Evolutionary conservation across 345 rosid genomes (phyloP), one percentile per base, ranked within the genome.

Genomic region (Firmiana major): DNA sequence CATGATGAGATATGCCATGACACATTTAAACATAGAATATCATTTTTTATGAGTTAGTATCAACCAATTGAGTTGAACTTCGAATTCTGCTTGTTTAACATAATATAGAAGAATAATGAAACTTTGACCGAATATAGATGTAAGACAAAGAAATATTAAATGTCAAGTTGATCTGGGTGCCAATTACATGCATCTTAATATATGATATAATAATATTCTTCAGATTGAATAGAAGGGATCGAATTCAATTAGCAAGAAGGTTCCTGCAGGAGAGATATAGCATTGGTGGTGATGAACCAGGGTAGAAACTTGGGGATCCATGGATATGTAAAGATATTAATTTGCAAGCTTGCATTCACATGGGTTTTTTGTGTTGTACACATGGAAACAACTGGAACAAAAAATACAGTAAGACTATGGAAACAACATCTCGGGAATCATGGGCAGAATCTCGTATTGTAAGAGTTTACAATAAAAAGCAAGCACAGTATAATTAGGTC

Each of bases 361-460:
- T 72, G 46, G 49, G 17, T 3, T 38, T 65, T 31, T 40, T 40
- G 49, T 40, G 70, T 4, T 8, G 9, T 19, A 65, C 49, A 65
- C 71, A 65, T n/a, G 49, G 28, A 65, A 65, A 9, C 28, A n/a
- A 42, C n/a, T 60, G 38, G 10, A 0, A 5, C 2, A 1, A 15
- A 63, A 59, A 69, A 45, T 2, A 28, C n/a, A 5, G 60, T 19
- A 19, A 49, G 38, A 53, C 42, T 34, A 38, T 73, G 34, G 66
- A 43, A 76, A 57, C 68, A 65, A 75, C 65, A 71, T 31, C 34
- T 31, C 80, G 78, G 65, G 77, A 75, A 77, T 82, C 78, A 75
- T 71, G 81, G 85, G 70, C 54, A 77, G 77, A 77, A 31, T 82
- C 80, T 43, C 77, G 63, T 49, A 24, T 31, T 31, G 34, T 31